Conservation (phyloP, 257 asterid genomes). For the Handroanthus guayacan region DNA sequence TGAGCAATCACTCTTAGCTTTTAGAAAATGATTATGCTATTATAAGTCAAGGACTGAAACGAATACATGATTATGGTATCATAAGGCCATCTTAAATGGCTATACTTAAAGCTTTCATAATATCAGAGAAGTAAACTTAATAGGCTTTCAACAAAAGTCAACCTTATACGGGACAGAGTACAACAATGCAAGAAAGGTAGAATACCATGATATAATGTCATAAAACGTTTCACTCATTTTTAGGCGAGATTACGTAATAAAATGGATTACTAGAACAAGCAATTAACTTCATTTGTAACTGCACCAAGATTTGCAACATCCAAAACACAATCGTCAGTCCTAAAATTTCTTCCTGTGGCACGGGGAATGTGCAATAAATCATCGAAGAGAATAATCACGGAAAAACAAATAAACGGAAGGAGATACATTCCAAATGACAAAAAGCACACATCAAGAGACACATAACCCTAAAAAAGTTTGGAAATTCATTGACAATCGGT, state of each 20-base stretch:
- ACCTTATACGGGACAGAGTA: background rate
- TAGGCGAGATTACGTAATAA: background rate
- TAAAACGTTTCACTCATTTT: background rate
- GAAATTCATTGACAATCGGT: background rate
- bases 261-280: no score
- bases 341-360: constrained; percentile 21
- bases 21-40: background rate
- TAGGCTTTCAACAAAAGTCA: no score
- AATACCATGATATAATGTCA: background rate
- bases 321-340: background rate
- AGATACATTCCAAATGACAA: constrained; percentile 7
- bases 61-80: background rate
- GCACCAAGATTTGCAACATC: background rate
- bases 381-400: background rate
- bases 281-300: constrained; percentile 10
- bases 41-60: background rate
- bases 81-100: no score
- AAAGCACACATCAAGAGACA: constrained; percentile 2
- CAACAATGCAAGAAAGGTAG: background rate
- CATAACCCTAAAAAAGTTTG: background rate
- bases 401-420: background rate
- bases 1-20: background rate
- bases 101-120: no score
- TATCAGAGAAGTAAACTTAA: no score
- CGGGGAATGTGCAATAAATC: background rate